Conservation (phyloP, 164 flowering plant species). For the Dillenia suffruticosa region DNA sequence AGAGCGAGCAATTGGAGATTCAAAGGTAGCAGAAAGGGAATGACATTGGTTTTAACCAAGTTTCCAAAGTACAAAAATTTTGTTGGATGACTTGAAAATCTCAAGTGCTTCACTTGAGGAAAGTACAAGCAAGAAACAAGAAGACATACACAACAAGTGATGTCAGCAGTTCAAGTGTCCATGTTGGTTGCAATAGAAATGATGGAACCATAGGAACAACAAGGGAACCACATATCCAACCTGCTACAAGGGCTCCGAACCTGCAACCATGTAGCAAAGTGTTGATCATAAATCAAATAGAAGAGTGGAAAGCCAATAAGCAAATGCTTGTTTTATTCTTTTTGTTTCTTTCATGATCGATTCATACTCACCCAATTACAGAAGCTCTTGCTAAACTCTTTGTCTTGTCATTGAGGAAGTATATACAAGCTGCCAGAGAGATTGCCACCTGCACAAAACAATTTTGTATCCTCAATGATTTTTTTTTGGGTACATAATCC, state of each 20-base stretch:
- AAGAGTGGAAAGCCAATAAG: not conserved
- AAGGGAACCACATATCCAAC: slow-evolving; percentile 83
- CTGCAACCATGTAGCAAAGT: slow-evolving; percentile 28
- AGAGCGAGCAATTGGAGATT: too few species aligned
- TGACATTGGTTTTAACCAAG: too few species aligned
- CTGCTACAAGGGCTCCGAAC: slow-evolving; percentile 71
- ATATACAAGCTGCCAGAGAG: slow-evolving; percentile 85
- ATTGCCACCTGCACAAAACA: slow-evolving; percentile 66
- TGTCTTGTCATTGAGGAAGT: slow-evolving; percentile 90
- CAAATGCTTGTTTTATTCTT: not conserved
- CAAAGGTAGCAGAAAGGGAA: too few species aligned
- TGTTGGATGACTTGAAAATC: too few species aligned
- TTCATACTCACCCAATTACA: slow-evolving; percentile 58
- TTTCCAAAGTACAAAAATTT: not conserved
- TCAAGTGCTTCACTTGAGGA: slow-evolving; percentile 53
- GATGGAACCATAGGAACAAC: slow-evolving; percentile 74
- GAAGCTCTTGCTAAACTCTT: slow-evolving; percentile 76
- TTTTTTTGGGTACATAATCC: too few species aligned
- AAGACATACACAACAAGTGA: slow-evolving; percentile 72
- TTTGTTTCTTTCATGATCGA: not conserved
- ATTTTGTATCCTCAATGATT: not conserved
- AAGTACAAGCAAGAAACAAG: slow-evolving; percentile 82
- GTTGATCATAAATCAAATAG: not conserved
- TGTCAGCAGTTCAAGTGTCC: slow-evolving; percentile 90
- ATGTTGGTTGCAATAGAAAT: slow-evolving; percentile 54